Base-by-base conservation (phyloP, 805 yeast genomes). In the Ascoidea tarda region DNA sequence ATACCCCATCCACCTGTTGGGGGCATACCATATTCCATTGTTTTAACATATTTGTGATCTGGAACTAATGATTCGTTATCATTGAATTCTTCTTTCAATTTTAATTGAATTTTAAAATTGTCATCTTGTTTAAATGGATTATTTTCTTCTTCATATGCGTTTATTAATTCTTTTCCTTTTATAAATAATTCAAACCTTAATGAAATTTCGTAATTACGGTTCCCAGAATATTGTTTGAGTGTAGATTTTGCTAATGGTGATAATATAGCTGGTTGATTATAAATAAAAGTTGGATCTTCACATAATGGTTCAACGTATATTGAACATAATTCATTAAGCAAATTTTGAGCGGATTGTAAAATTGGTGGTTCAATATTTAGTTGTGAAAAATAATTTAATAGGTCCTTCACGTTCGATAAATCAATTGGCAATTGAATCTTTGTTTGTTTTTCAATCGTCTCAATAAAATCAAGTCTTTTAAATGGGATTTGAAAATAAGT, bases 1-100 rank as follows among this genome's bases (percentile, higher is more conserved):
- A 96, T 84, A 63, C 99, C 99, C 98, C 98, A 91, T 62, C 99
- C 99, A 70, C 95, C 98, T 62, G 98, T 93, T 64, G 99, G 99
- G 3, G 98, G 97, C 69, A 93, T 76, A 1, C 96, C 98, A 75
- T 83, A 87, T 62, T 87, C 91, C 90, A 93, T 81, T 14, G 82
- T 77, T 47, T 77, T 74, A 1, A 89, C 78, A 63, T 79, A 93
- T 49, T 73, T 72, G 60, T 77, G 68, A 63, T 93, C 99, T 0
- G 95, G 87, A 0, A 83, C 63, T 45, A 84, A 69, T 5, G 81
- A 66, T 1, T 62, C 60, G 5, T 62, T 59, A 60, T 86, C 95
- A 4, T 74, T 66, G 53, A 62, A 76, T 6, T 70, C 68, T 1
- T 64, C 67, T 51, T 77, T 77, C 42, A 75, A 67, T 4, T 57